phyloP scores from a whole-genome alignment of 495 filamentous ascomycete genomes.

The Monascus purpureus region DNA sequence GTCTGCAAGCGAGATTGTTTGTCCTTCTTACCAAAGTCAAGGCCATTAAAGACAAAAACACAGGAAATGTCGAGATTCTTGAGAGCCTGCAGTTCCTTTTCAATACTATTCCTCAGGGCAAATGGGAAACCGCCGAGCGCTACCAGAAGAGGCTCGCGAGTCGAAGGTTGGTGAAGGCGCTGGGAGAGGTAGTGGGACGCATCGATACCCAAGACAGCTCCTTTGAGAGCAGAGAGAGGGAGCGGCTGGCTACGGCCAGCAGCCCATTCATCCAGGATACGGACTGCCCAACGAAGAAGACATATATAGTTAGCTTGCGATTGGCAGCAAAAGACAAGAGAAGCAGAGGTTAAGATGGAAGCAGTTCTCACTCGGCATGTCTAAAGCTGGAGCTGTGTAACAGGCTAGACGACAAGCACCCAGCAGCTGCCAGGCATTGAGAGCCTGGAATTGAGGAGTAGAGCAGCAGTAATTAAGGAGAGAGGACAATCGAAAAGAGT shows the following conservation, averaged over 20 bases:
- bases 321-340: no score
- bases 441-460: no score
- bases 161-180: conserved; percentile 49
- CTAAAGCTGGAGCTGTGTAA: conserved; percentile 14
- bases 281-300: no score
- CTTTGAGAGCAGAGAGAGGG: conserved; percentile 51
- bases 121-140: conserved; percentile 86
- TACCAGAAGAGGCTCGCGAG: conserved; percentile 72
- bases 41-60: conserved; percentile 81
- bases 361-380: conserved; percentile 37
- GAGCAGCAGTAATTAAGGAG: conserved; percentile 6
- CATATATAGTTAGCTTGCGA: no score
- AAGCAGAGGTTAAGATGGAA: no score
- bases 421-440: conserved; percentile 20
- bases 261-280: conserved; percentile 45
- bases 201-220: conserved; percentile 68
- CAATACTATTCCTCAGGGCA: conserved; percentile 52
- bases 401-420: conserved; percentile 12
- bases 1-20: conserved; percentile 36
- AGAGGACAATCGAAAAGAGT: conserved; percentile 1
- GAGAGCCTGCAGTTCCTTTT: conserved; percentile 57
- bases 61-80: conserved; percentile 46
- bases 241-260: conserved; percentile 36
- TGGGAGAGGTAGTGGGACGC: conserved; percentile 75
- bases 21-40: conserved; percentile 60